Conservation (phyloP, 495 filamentous ascomycete genomes). For the Tetracladium marchalianum region DNA sequence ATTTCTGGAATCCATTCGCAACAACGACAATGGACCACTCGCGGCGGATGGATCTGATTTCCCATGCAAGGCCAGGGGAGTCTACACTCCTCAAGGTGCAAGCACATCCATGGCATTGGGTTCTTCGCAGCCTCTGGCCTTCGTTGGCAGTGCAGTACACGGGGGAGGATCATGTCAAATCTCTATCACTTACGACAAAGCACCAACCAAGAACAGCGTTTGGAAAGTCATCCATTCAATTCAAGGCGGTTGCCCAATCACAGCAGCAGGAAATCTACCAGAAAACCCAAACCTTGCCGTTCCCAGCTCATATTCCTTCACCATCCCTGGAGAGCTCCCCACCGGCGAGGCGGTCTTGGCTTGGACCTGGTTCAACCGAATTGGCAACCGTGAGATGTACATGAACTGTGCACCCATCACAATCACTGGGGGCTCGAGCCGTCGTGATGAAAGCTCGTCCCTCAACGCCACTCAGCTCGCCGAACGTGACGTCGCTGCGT, state of each 20-base stretch:
- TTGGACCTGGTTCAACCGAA: conserved; percentile 85
- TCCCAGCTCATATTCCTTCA: conserved; percentile 40
- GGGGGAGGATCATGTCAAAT: conserved; percentile 85
- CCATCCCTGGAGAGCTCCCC: conserved; percentile 44
- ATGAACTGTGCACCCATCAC: conserved; percentile 83
- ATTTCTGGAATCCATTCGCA: conserved; percentile 37
- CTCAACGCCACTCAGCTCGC: conserved; percentile 8
- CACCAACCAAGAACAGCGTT: conserved; percentile 41
- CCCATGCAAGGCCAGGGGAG: conserved; percentile 61
- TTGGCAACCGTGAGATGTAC: conserved; percentile 82
- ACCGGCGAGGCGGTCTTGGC: conserved; percentile 59
- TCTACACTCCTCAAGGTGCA: conserved; percentile 28
- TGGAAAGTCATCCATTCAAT: conserved; percentile 81
- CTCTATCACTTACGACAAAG: conserved; percentile 63
- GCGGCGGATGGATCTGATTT: conserved; percentile 51
- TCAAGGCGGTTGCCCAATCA: conserved; percentile 66
- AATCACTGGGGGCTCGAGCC: conserved; percentile 42
- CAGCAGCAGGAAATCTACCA: conserved; percentile 32
- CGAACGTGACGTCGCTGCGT: conserved; percentile 27
- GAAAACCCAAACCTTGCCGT: conserved; percentile 9
- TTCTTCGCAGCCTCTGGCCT: conserved; percentile 38
- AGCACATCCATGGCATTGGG: conserved; percentile 44
- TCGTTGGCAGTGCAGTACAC: conserved; percentile 59
- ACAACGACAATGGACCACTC: conserved; percentile 50
- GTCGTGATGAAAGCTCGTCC: conserved; percentile 15